phyloP scores from a whole-genome alignment of 768 basidiomycete genomes.

The Rhodocollybia butyracea region DNA sequence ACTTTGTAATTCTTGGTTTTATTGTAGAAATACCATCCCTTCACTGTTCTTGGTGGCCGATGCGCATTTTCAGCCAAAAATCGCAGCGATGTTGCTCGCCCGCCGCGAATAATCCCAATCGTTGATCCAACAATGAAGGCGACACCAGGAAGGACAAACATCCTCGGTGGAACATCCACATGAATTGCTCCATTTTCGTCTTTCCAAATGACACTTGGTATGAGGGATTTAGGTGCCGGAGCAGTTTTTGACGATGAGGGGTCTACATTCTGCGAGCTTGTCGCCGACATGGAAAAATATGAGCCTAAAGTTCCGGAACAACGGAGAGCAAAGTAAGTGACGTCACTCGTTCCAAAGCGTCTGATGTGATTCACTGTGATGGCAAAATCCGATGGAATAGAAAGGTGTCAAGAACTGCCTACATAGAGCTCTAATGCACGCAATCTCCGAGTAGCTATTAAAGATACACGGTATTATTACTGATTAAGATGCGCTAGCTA shows the following conservation, averaged over 20 bases:
- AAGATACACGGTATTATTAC: no score
- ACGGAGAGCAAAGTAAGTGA: no score
- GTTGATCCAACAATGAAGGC: constrained; percentile 60
- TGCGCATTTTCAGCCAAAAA: constrained; percentile 95
- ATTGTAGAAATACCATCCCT: constrained; percentile 95
- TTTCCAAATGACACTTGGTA: neutral
- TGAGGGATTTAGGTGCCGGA: no score
- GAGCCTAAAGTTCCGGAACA: no score
- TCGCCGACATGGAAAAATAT: neutral
- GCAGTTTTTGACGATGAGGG: no score
- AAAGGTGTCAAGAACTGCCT: no score
- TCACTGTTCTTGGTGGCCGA: constrained; percentile 76
- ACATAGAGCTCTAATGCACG: no score
- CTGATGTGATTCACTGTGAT: no score
- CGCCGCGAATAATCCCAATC: constrained; percentile 73
- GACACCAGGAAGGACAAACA: constrained; percentile 58
- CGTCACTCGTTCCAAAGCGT: neutral
- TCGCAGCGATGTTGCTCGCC: constrained; percentile 65
- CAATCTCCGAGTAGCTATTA: no score
- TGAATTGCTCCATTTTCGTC: constrained; percentile 1
- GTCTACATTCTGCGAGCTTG: neutral
- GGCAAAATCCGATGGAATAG: no score
- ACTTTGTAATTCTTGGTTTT: constrained; percentile 94
- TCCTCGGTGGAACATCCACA: constrained; percentile 49
- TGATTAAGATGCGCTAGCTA: no score